Base-by-base conservation (phyloP, 2,329 filamentous ascomycete genomes). In the Penicillium sumatraense region DNA sequence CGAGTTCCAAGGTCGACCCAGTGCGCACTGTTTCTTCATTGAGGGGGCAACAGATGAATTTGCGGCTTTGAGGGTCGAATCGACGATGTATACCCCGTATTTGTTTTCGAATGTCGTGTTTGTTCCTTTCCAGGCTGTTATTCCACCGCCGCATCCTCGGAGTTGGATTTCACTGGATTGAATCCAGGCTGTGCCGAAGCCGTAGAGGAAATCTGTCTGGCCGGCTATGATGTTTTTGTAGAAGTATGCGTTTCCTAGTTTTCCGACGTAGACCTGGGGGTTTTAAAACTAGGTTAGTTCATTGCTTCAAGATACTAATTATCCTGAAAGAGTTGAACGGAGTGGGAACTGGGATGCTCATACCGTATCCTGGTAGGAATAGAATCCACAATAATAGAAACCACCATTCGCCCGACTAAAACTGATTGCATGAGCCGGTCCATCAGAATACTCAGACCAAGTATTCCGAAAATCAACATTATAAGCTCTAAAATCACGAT, bases 181-280 rank as follows among this genome's bases (percentile, higher is more conserved):
- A 36, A 88, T 77, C 78, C 82, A 89, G 3, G 83, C 78, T 0
- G 86, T 89, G 23, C 86, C 86, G 64, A 88, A 88, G 8, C 86
- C 86, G 65, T 88, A 89, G 18, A 89, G 74, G 72, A 89, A 89
- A 62, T 89, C 87, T 0, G 85, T 88, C 65, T 89, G 78, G 0
- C 87, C 87, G 0, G 84, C 86, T 5, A 89, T 79, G 31, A 84
- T 80, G 50, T 75, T 80, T 31, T 81, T 76, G 67, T 85, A 80
- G 70, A 89, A 86, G 71, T 88, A 89, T 0, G 82, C 82, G 59
- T 87, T 88, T 26, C 83, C 86, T 1, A 87, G 75, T 66, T 89
- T 89, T 50, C 86, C 86, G 14, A 89, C 69, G 62, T 88, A 89
- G 3, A 89, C 63, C 70, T 72, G 48, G 16, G 1, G 2, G 8